A percentile compares a stretch with the other conserved stretches of the same genome.
These are phyloP conservation scores for Fusarium nodosum DNA, from an alignment of 2,329 filamentous ascomycete genomes.

Conservation along the genomic window DNA sequence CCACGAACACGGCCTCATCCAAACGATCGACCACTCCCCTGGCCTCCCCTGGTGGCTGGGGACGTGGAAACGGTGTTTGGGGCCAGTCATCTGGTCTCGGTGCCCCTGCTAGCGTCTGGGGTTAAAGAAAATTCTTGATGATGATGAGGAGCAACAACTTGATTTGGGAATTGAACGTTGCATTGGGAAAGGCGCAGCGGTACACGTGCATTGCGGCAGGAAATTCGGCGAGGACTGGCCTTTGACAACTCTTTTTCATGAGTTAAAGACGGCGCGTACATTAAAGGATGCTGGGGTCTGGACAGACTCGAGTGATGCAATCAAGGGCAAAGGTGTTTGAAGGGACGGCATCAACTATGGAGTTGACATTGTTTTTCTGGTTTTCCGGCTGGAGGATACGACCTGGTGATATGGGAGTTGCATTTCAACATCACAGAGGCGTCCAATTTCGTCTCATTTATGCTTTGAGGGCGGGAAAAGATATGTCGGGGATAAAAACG, in stretches of 20 bases:
- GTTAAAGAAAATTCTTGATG: constrained; percentile 62
- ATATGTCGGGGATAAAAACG: constrained; percentile 32
- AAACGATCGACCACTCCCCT: constrained; percentile 92
- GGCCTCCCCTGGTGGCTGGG: constrained; percentile 89
- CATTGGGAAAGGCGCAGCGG: constrained; percentile 50
- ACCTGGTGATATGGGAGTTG: constrained; percentile 46
- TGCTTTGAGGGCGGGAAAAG: constrained; percentile 40
- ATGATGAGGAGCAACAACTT: constrained; percentile 17
- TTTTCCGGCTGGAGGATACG: constrained; percentile 43
- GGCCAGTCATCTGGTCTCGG: constrained; percentile 84
- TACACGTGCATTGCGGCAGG: constrained; percentile 44
- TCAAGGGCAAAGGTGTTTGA: constrained; percentile 41
- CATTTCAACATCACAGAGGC: constrained; percentile 49
- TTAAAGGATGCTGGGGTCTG: constrained; percentile 39
- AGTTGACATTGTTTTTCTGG: constrained; percentile 47
- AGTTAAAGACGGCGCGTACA: constrained; percentile 23
- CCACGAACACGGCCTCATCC: constrained; percentile 64
- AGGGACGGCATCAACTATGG: constrained; percentile 47
- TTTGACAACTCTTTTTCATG: constrained; percentile 24
- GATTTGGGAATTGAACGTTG: constrained; percentile 42
- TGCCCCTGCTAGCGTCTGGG: constrained; percentile 94
- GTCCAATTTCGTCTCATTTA: constrained; percentile 45
- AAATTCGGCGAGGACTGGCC: constrained; percentile 31
- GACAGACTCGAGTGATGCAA: constrained; percentile 40
- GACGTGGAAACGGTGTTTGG: constrained; percentile 86